These are phyloP conservation scores for Chrysochromulina tobinii DNA, from an alignment of 78 protist species.

Conservation along the genomic window DNA sequence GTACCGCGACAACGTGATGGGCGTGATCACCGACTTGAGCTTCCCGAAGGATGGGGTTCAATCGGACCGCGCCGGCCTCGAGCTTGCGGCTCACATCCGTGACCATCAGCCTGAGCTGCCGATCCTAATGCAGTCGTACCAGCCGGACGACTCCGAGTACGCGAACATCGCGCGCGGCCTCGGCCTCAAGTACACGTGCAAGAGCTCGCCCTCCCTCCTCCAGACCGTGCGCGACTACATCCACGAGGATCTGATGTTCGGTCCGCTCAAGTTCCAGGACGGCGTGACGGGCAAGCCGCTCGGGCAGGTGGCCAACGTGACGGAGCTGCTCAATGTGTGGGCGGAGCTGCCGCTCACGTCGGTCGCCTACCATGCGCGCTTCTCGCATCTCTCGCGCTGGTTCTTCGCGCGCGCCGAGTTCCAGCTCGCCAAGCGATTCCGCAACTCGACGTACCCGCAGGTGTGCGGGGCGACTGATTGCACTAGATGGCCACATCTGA, in stretches of 20 bases:
- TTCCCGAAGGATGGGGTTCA: not conserved
- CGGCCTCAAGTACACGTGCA: no score
- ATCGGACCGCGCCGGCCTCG: not conserved
- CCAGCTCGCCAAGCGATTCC: not conserved
- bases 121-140: not conserved
- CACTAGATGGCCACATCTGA: no score
- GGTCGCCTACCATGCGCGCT: not conserved
- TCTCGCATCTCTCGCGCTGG: not conserved
- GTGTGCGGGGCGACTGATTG: no score
- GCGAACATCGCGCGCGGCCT: no score
- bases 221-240: not conserved
- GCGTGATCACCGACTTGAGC: not conserved
- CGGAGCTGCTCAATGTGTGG: not conserved
- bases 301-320: not conserved
- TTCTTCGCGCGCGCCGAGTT: constrained; percentile 6
- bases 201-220: not conserved
- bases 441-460: not conserved
- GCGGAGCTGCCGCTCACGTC: not conserved
- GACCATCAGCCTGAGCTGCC: not conserved
- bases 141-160: not conserved
- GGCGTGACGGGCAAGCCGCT: not conserved
- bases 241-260: not conserved
- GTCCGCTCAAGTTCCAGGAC: not conserved
- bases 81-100: not conserved
- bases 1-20: not conserved